Evolutionary conservation across 768 basidiomycete species (phyloP).

Genomic region (Lentinula aciculospora): DNA sequence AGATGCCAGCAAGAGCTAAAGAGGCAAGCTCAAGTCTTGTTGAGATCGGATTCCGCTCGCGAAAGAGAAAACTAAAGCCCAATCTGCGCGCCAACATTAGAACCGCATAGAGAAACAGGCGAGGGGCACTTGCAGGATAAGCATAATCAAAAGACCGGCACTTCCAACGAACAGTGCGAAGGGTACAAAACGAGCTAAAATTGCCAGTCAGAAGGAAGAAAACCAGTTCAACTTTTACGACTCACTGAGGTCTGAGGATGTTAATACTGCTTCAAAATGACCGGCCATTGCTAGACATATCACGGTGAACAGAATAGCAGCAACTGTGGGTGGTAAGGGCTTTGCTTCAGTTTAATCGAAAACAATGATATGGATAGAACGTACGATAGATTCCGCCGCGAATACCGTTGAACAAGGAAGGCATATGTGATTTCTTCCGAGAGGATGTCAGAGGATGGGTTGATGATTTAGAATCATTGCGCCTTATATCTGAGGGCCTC

Average conservation of each 20-base stretch:
- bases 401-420: conserved; percentile 66
- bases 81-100: conserved; percentile 34
- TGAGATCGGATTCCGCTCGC: conserved; percentile 70
- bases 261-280: conserved; percentile 67
- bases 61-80: conserved; percentile 56
- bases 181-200: conserved; percentile 77
- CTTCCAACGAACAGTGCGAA: conserved; percentile 79
- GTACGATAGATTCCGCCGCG: conserved; percentile 64
- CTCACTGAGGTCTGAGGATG: conserved; percentile 78
- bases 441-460: conserved; percentile 9
- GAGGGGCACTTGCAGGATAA: conserved; percentile 49
- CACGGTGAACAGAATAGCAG: conserved; percentile 67
- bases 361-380: conserved; percentile 14
- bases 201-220: not conserved
- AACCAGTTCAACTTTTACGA: conserved; percentile 3
- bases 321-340: conserved; percentile 31
- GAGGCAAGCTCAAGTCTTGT: conserved; percentile 69
- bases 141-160: conserved; percentile 62
- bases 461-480: conserved; percentile 4
- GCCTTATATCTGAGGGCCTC: conserved; percentile 22
- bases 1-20: conserved; percentile 63
- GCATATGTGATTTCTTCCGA: conserved; percentile 45
- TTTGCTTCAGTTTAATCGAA: conserved; percentile 4
- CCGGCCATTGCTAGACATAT: conserved; percentile 78
- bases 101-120: conserved; percentile 1